Conservation (phyloP, 2,329 filamentous ascomycete species). For the Beauveria sp. region DNA sequence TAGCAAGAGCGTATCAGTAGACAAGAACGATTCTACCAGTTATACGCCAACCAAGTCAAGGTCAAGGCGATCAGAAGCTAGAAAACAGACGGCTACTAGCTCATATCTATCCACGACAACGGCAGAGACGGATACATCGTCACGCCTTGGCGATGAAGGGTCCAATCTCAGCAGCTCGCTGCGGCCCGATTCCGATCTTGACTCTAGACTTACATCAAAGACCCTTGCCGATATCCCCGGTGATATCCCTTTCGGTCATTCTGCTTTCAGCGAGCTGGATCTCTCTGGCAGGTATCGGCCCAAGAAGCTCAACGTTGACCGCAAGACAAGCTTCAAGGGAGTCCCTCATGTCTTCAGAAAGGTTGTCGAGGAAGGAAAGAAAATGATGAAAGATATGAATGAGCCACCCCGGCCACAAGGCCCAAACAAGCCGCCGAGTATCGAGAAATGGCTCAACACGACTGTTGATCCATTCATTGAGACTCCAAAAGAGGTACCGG, state of each 20-base stretch:
- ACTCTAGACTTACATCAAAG: constrained; percentile 36
- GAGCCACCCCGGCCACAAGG: constrained; percentile 45
- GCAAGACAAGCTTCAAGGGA: constrained; percentile 50
- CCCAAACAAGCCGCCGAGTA: constrained; percentile 52
- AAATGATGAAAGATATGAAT: constrained; percentile 54
- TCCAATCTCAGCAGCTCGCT: constrained; percentile 20
- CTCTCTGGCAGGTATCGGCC: constrained; percentile 39
- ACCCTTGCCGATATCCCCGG: constrained; percentile 47
- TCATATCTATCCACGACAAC: not conserved
- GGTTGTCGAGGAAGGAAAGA: constrained; percentile 56
- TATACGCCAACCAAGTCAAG: constrained; percentile 33
- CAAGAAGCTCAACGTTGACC: constrained; percentile 40
- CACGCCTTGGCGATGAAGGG: constrained; percentile 23
- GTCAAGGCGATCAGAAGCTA: constrained; percentile 17
- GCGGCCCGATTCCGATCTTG: constrained; percentile 24
- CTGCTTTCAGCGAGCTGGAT: constrained; percentile 59
- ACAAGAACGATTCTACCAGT: constrained; percentile 21
- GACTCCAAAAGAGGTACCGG: constrained; percentile 10
- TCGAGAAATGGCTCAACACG: constrained; percentile 57
- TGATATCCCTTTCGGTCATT: constrained; percentile 57
- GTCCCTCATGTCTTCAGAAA: constrained; percentile 58
- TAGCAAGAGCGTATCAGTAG: constrained; percentile 1
- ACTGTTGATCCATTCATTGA: constrained; percentile 58
- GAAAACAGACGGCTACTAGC: constrained; percentile 15
- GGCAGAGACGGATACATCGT: constrained; percentile 18